Conservation (phyloP, 805 yeast species). For the Metschnikowia lunata region DNA sequence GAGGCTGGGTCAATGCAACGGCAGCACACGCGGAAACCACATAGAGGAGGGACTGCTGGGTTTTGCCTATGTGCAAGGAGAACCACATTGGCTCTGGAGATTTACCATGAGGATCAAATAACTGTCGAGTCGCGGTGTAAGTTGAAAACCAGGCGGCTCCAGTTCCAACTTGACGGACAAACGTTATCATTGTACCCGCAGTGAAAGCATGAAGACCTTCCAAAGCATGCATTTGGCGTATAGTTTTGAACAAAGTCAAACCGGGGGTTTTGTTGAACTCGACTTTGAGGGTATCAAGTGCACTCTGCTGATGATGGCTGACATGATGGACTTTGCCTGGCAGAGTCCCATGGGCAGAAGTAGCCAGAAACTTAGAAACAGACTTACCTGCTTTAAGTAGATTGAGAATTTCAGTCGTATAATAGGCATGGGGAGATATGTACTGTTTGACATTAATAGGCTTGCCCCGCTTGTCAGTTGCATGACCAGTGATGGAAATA, state of each 20-base stretch:
- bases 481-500: conserved; percentile 27
- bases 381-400: conserved; percentile 23
- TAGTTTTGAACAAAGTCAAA: conserved; percentile 46
- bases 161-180: conserved; percentile 71
- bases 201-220: conserved; percentile 76
- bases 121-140: conserved; percentile 72
- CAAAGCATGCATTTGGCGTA: conserved; percentile 62
- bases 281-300: conserved; percentile 13
- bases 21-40: conserved; percentile 65
- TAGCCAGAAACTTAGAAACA: conserved; percentile 21
- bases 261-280: conserved; percentile 52
- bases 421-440: conserved; percentile 41
- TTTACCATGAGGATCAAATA: conserved; percentile 48
- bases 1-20: conserved; percentile 77
- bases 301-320: conserved; percentile 1
- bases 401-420: conserved; percentile 29
- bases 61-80: conserved; percentile 38
- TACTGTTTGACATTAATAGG: conserved; percentile 28
- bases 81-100: conserved; percentile 37
- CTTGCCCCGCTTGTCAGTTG: conserved; percentile 22
- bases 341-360: conserved; percentile 1
- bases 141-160: conserved; percentile 82
- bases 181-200: conserved; percentile 81
- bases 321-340: conserved; percentile 11
- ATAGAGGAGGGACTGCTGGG: conserved; percentile 49